Evolutionary conservation across 129 eudicot species (phyloP), one percentile per base, ranked within the genome.

Genomic region (Gnaphalium uliginosum): DNA sequence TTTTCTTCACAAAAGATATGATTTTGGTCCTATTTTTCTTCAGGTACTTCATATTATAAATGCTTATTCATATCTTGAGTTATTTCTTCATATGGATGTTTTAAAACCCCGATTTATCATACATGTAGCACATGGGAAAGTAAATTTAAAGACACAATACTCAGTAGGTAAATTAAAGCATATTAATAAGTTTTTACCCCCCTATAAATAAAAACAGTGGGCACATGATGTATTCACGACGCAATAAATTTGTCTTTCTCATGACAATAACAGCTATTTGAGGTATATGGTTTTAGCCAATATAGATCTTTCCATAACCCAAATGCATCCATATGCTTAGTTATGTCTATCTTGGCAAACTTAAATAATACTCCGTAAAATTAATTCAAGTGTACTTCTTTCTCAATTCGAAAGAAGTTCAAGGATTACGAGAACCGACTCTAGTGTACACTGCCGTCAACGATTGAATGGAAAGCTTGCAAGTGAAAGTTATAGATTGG

Each of bases 11-110:
- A 24, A 11, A 39, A 46, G 5, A 46, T 46, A 4, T 46, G 53
- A 46, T 46, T 46, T 13, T 46, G 15, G n/a, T 68, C 72, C 63
- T n/a, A 37, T 50, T 27, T 35, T 46, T 59, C 33, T 59, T 60
- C 66, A 23, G 18, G 66, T 60, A 9, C 17, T 25, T 15, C 41
- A 24, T 69, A 13, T 69, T 69, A 19, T 25, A 58, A 8, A 59
- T 23, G 17, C 63, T 19, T 21, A 22, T 57, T 8, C 14, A 57
- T 15, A 57, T 57, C 5, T 57, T 27, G 8, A 21, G 63, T 21
- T 57, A 57, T 57, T 57, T 57, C 63, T 24, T 57, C 17, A 8
- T 13, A 14, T 43, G 51, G 51, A 4, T 43, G 5, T 14, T 46
- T 46, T 46, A 46, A 1, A 9, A 41, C 15, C 48, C 48, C 13